Conservation (phyloP, 2,329 filamentous ascomycete species). For the Zymoseptoria tritici region DNA sequence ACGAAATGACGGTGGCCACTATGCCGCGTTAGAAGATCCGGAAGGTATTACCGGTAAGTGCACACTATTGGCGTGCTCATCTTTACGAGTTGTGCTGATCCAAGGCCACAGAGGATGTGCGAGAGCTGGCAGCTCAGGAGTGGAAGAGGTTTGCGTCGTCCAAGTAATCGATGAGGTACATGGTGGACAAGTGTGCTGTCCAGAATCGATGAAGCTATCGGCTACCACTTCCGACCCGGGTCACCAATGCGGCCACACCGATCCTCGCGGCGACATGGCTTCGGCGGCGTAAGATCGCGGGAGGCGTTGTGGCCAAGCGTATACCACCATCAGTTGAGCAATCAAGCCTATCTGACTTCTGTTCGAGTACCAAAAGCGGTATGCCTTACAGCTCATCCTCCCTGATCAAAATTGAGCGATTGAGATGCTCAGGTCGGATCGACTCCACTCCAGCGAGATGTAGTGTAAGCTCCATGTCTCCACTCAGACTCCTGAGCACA, state of each 20-base stretch:
- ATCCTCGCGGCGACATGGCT: no score
- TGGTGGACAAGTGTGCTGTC: no score
- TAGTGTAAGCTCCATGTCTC: slow-evolving; percentile 15
- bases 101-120: slow-evolving; percentile 5
- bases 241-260: no score
- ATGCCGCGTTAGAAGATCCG: slow-evolving; percentile 25
- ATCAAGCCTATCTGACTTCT: no score
- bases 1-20: slow-evolving; percentile 23
- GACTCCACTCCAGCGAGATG: slow-evolving; percentile 15
- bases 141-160: slow-evolving; percentile 4
- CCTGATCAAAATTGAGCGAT: slow-evolving; percentile 1
- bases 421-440: background rate
- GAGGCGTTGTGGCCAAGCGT: no score
- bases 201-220: no score
- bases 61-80: background rate
- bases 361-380: no score
- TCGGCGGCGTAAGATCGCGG: no score
- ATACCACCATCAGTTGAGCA: background rate
- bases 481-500: slow-evolving; percentile 15
- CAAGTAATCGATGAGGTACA: no score
- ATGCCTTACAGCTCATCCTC: slow-evolving; percentile 5
- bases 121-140: slow-evolving; percentile 11
- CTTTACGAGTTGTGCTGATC: background rate
- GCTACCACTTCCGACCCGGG: no score
- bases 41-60: slow-evolving; percentile 16